Base-by-base conservation (phyloP, 371 early-diverging fungal species). In the Rhizopus delemar region DNA sequence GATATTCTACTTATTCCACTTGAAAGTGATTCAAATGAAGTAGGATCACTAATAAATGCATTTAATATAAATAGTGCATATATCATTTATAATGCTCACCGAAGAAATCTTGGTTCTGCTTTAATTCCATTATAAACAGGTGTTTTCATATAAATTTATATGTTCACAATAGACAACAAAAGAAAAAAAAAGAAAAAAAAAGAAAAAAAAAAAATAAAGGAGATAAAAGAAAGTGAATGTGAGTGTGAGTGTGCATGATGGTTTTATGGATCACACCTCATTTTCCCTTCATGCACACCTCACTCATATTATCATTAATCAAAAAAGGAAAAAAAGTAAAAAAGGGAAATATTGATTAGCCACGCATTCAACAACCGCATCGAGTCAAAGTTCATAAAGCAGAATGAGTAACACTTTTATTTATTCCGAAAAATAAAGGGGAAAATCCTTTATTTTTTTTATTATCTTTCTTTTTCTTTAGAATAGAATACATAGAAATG, bases 11-110 rank as follows among this genome's bases (percentile, higher is more conserved):
- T 78, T 59, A 83, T 61, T 35, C 80, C 83, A 12, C 81, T 81
- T 8, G 84, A 83, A 38, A 86, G 63, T 8, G 80, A 80, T 64
- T 86, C 86, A 31, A 86, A 62, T 15, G 84, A 78, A 33, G 86
- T 83, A 13, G 84, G 86, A 60, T 83, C 84, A 59, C 84, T 86
- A 46, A 35, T 12, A 16, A 11, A 46, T 46, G 22, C 22, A 41
- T 35, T 41, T 12, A 31, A 31, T 4, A 39, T 11, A 39, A 43
- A 16, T 38, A 55, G 48, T 34, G 46, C 28, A 16, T 22, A 8
- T n/a, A 28, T 33, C 28, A 38, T 13, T 35, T 52, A 4, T 33
- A 48, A 15, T 35, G 8, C 55, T 34, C 63, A 78, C 79, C 73
- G 66, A 33, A 76, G 57, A 57, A 74, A 79, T 57, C 66, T 76